Evolutionary conservation across 2,329 filamentous ascomycete species (phyloP), one percentile per base, ranked within the genome.

Genomic region (Cladosporium sp.): DNA sequence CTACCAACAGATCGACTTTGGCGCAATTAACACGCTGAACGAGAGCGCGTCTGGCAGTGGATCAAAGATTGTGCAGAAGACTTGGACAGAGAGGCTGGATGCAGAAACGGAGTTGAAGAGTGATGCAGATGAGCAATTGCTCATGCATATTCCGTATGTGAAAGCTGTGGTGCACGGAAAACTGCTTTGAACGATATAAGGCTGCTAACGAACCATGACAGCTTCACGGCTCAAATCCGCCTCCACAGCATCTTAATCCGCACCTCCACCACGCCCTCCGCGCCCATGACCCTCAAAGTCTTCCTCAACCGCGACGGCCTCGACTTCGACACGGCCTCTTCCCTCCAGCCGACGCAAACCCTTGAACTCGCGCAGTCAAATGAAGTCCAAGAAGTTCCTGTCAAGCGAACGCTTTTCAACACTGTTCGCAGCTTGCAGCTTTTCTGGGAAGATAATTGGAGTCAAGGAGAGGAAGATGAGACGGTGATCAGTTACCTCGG

Each of bases 391-490:
- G 93, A 97, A 71, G 80, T 97, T 4, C 85, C 89, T 0, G 86
- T 99, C 32, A 91, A 90, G 74, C 84, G 94, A n/a, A 90, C 90
- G 3, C 80, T 89, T 20, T 99, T 97, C 80, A 90, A 88, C 64
- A 89, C 87, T 24, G 91, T 92, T n/a, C 88, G 90, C 48, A 86
- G 82, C 19, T 77, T 99, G 60, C 85, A 87, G 13, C 78, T 99
- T 50, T 97, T 97, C 77, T 89, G 97, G 66, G 87, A 90, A 66
- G 90, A 97, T 71, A 99, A 97, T 70, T 96, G 93, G 65, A 82
- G 84, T 48, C 68, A 70, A 10, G 90, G 85, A 0, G 89, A 91
- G 13, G 90, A 92, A 69, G 90, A 95, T 56, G 85, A 88, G 56
- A 93, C 90, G 44, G 81, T 85, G 49, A 72, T 97, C 1, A 86